Conservation (phyloP, 805 yeast genomes). For the Saturnispora diversa region DNA sequence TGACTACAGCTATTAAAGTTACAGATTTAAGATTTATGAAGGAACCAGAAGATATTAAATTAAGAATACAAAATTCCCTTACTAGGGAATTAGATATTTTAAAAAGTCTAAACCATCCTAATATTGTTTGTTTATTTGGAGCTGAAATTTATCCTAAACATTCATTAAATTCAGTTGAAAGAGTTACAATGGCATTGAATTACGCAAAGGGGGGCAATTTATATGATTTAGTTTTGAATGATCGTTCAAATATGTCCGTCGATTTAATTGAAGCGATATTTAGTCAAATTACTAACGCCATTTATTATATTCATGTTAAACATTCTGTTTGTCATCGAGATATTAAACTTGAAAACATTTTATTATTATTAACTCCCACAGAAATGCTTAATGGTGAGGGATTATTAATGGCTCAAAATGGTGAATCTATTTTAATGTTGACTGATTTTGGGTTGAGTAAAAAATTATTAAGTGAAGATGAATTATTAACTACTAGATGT, state of each 20-base stretch:
- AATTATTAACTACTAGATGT: constrained; percentile 75
- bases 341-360: constrained; percentile 77
- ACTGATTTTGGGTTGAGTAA: constrained; percentile 90
- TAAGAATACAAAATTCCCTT: constrained; percentile 52
- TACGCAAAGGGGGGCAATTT: constrained; percentile 83
- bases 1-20: constrained; percentile 63
- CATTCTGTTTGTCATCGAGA: constrained; percentile 78
- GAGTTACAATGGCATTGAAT: constrained; percentile 52
- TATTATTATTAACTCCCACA: constrained; percentile 34
- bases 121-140: constrained; percentile 56
- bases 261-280: constrained; percentile 52
- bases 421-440: constrained; percentile 40
- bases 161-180: constrained; percentile 1
- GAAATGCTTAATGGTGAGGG: constrained; percentile 22
- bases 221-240: constrained; percentile 48
- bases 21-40: constrained; percentile 22
- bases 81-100: constrained; percentile 71
- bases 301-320: constrained; percentile 59
- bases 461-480: constrained; percentile 48
- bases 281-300: constrained; percentile 62
- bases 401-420: not conserved
- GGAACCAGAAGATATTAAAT: constrained; percentile 32
- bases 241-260: constrained; percentile 38
- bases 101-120: constrained; percentile 52
- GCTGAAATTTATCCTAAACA: constrained; percentile 22